These are phyloP conservation scores for Yarrowia bubula DNA, from an alignment of 805 yeast genomes.

Conservation along the genomic window DNA sequence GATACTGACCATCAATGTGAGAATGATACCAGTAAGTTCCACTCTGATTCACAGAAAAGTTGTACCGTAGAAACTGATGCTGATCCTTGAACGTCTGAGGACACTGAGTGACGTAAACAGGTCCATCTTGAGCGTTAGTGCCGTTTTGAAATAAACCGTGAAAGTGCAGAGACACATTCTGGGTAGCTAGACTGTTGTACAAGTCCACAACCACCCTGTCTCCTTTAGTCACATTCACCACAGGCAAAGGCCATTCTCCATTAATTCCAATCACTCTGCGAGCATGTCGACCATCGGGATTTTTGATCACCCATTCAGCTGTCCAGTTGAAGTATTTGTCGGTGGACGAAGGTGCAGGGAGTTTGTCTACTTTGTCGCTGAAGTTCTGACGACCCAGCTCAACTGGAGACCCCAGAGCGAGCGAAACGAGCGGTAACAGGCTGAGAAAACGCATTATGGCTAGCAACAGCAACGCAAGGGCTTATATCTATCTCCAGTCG, in stretches of 20 bases:
- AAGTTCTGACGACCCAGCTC: too few relatives aligned
- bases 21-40: slow-evolving; percentile 98
- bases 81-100: slow-evolving; percentile 60
- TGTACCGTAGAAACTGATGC: slow-evolving; percentile 68
- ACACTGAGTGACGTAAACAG: slow-evolving; percentile 81
- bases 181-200: slow-evolving; percentile 66
- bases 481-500: too few relatives aligned
- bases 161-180: slow-evolving; percentile 78
- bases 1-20: slow-evolving; percentile 81
- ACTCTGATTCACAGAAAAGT: slow-evolving; percentile 77
- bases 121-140: slow-evolving; percentile 81
- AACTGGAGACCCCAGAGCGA: too few relatives aligned
- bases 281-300: slow-evolving; percentile 54
- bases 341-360: background rate
- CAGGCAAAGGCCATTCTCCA: slow-evolving; percentile 80
- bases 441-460: too few relatives aligned
- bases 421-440: too few relatives aligned
- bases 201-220: slow-evolving; percentile 71
- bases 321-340: slow-evolving; percentile 39
- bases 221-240: slow-evolving; percentile 66
- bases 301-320: slow-evolving; percentile 37
- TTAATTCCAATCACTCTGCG: slow-evolving; percentile 58
- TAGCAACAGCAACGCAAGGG: too few relatives aligned
- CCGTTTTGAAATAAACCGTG: slow-evolving; percentile 87
- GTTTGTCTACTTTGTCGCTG: too few relatives aligned